A percentile compares a stretch with the other conserved stretches of the same genome.
Conservation (phyloP, 2,329 filamentous ascomycete genomes). For the Coccinonectria pachysandricola region DNA sequence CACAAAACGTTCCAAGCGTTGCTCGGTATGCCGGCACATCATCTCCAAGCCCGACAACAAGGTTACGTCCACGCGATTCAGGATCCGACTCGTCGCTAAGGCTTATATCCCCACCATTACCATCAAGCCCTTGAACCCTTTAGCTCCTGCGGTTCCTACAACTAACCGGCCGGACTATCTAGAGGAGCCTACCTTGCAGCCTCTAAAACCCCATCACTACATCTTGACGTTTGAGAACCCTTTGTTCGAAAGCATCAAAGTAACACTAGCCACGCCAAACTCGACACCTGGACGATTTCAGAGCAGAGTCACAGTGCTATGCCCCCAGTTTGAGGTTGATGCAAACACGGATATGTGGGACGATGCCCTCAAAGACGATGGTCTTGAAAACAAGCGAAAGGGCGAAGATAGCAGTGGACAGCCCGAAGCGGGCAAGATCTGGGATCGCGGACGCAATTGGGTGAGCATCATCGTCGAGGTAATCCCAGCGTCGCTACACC, state of each 20-base stretch:
- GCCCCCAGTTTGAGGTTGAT: conserved; percentile 87
- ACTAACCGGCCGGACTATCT: conserved; percentile 22
- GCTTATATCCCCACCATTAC: conserved; percentile 79
- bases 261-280: conserved; percentile 77
- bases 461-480: conserved; percentile 90
- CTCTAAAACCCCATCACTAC: conserved; percentile 61
- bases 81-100: conserved; percentile 80
- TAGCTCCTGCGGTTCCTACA: conserved; percentile 24
- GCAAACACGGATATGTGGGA: conserved; percentile 85
- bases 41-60: conserved; percentile 91
- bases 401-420: conserved; percentile 35
- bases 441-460: conserved; percentile 89
- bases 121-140: conserved; percentile 50
- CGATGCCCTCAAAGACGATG: conserved; percentile 62
- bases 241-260: conserved; percentile 80
- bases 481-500: conserved; percentile 49
- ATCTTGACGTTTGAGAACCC: conserved; percentile 88
- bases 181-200: conserved; percentile 33
- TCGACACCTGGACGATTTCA: conserved; percentile 66
- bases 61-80: conserved; percentile 77
- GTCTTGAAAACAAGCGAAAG: conserved; percentile 27
- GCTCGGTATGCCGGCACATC: conserved; percentile 85
- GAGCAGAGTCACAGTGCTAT: conserved; percentile 80
- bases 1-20: conserved; percentile 90
- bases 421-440: conserved; percentile 88